A percentile compares a stretch with the other conserved stretches of the same genome.
Conservation (phyloP, 352 stramenopile species). For the Globisporangium cylindrosporum region DNA sequence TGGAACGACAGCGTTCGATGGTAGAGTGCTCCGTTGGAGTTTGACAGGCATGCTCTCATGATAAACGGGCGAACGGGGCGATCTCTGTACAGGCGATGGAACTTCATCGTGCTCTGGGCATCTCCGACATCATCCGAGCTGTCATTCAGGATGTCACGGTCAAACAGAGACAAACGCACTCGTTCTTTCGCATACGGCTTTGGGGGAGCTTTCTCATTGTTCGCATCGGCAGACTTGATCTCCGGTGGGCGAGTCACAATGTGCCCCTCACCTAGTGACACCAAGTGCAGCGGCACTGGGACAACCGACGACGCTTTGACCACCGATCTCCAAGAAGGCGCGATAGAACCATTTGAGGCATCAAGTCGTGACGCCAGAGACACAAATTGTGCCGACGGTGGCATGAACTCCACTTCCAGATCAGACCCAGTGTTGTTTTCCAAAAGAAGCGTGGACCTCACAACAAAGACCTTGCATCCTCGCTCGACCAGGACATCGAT, state of each 20-base stretch:
- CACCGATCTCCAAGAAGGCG: constrained; percentile 66
- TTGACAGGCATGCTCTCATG: constrained; percentile 65
- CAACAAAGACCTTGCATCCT: constrained; percentile 87
- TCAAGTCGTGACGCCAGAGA: constrained; percentile 34
- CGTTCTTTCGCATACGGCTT: constrained; percentile 78
- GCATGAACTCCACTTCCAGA: constrained; percentile 83
- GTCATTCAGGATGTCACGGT: constrained; percentile 24
- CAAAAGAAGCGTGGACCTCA: constrained; percentile 74
- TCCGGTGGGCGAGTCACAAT: constrained; percentile 70
- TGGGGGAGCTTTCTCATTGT: constrained; percentile 23
- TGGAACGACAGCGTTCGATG: constrained; percentile 76
- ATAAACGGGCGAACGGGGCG: constrained; percentile 79
- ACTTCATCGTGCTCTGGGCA: constrained; percentile 63
- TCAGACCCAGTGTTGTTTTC: constrained; percentile 85
- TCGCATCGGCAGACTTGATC: constrained; percentile 34
- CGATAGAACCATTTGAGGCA: constrained; percentile 32
- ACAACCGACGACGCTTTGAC: constrained; percentile 59
- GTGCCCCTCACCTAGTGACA: constrained; percentile 66
- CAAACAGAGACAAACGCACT: constrained; percentile 68
- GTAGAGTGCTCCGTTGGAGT: constrained; percentile 52
- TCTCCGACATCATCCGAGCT: constrained; percentile 30
- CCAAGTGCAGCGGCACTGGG: constrained; percentile 70
- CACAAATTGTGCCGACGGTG: constrained; percentile 37
- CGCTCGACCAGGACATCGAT: constrained; percentile 84
- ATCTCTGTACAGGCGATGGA: constrained; percentile 72